Percentiles rank a stretch among this genome's conserved stretches.
Evolutionary conservation across 148 eudicot genomes (phyloP).

Genomic region (Polygonum maritimum): DNA sequence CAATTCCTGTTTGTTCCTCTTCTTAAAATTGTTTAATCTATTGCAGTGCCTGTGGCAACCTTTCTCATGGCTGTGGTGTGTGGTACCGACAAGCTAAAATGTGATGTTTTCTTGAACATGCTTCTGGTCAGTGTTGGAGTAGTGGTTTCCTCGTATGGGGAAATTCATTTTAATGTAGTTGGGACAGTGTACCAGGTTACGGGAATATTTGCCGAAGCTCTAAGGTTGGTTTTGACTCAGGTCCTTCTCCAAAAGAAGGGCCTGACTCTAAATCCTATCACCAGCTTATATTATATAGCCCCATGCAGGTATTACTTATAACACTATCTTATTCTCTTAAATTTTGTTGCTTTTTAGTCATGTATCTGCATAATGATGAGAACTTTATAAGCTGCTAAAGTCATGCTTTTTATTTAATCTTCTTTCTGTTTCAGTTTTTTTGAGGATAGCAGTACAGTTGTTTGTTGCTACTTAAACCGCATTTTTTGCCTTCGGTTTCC

Average conservation of each 20-base stretch:
- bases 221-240: conserved; percentile 79
- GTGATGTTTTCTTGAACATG: conserved; percentile 75
- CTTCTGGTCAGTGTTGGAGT: conserved; percentile 83
- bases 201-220: conserved; percentile 82
- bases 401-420: background rate
- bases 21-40: conserved; percentile 16
- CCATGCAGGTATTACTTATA: conserved; percentile 63
- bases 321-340: background rate
- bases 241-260: conserved; percentile 86
- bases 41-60: conserved; percentile 88
- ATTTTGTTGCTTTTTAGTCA: background rate
- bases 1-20: background rate
- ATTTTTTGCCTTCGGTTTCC: background rate
- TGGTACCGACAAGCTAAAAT: conserved; percentile 76
- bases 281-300: conserved; percentile 89
- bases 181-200: conserved; percentile 78
- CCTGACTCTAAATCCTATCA: conserved; percentile 69
- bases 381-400: background rate
- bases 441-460: background rate
- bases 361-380: background rate
- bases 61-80: conserved; percentile 80
- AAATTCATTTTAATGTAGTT: conserved; percentile 73
- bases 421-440: background rate
- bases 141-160: conserved; percentile 78
- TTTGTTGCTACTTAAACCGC: background rate